Evolutionary conservation across 139 green algal genomes (phyloP), one percentile per base, ranked within the genome.

Genomic region (Chlorella sp.): DNA sequence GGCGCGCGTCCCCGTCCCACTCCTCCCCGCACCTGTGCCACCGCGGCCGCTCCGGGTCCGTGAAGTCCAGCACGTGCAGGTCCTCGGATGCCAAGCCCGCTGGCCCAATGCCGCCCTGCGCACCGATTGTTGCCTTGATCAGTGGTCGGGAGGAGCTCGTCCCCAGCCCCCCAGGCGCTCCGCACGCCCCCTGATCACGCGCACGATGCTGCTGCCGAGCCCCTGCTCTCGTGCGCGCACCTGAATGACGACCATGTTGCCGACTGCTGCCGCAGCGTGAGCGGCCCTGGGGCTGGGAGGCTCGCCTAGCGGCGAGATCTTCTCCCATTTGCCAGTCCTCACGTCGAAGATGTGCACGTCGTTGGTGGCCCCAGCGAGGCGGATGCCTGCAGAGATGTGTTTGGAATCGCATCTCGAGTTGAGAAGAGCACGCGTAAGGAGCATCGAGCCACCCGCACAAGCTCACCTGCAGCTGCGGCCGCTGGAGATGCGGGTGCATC

Each of bases 11-110:
- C n/a, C n/a, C n/a, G n/a, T n/a, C n/a, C n/a, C n/a, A n/a, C n/a
- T n/a, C n/a, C n/a, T n/a, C n/a, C n/a, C n/a, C n/a, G n/a, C n/a
- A 92, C 89, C 89, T 93, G 84, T 99, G 95, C 95, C 95, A 99
- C 5, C 92, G 82, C 2, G 95, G 95, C 27, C 85, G 82, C 4
- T 92, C 84, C 35, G 90, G 84, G 74, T 97, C 92, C 49, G 92
- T 97, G 69, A 99, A 96, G 77, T 99, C 95, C 4, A 99, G 88
- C 22, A 99, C 95, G 85, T 99, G 94, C 62, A 99, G 82, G 83
- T 99, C 95, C 60, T 97, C 94, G 0, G 89, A 88, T 0, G 95
- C 93, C 22, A 99, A 81, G 2, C 95, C 95, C 14, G 90, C 89
- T 23, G 95, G 95, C 0, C 95, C 94, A 61, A 97, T 97, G 30